Conservation (phyloP, 768 basidiomycete genomes). For the Sporobolomyces roseus region DNA sequence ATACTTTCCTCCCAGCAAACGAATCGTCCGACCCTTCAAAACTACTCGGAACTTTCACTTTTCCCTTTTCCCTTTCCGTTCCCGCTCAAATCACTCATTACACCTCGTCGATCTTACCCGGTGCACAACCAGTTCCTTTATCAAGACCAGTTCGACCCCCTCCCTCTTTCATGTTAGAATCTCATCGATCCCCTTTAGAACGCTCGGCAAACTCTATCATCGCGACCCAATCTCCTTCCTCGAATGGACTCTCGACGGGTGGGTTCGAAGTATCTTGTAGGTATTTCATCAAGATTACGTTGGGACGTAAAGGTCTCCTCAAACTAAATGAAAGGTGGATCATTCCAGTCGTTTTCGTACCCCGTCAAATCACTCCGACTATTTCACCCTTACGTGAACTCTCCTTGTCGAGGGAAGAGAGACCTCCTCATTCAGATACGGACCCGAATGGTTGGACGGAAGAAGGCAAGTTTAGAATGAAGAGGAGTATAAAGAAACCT, state of each 20-base stretch:
- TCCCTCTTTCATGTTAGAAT: slow-evolving; percentile 33
- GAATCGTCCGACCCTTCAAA: slow-evolving; percentile 15
- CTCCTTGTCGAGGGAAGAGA: neutral
- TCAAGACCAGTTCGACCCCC: slow-evolving; percentile 11
- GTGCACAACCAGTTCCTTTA: neutral
- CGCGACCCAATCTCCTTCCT: neutral
- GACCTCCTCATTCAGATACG: neutral
- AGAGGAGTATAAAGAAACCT: slow-evolving; percentile 8
- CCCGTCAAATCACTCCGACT: slow-evolving; percentile 12
- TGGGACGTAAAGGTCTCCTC: slow-evolving; percentile 22
- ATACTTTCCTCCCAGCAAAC: slow-evolving; percentile 9
- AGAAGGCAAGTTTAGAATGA: slow-evolving; percentile 17
- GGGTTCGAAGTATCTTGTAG: slow-evolving; percentile 29
- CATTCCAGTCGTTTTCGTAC: slow-evolving; percentile 34
- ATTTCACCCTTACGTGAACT: slow-evolving; percentile 5
- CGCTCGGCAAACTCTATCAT: neutral
- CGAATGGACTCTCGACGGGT: neutral
- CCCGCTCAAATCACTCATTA: slow-evolving; percentile 13
- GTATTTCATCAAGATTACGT: slow-evolving; percentile 36
- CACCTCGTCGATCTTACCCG: neutral
- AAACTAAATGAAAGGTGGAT: slow-evolving; percentile 38
- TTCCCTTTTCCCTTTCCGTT: slow-evolving; percentile 32
- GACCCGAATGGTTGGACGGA: slow-evolving; percentile 27
- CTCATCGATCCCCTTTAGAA: neutral
- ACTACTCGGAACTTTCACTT: slow-evolving; percentile 23